Evolutionary conservation across 2,329 filamentous ascomycete genomes (phyloP).

Genomic region (Talaromyces sp.): DNA sequence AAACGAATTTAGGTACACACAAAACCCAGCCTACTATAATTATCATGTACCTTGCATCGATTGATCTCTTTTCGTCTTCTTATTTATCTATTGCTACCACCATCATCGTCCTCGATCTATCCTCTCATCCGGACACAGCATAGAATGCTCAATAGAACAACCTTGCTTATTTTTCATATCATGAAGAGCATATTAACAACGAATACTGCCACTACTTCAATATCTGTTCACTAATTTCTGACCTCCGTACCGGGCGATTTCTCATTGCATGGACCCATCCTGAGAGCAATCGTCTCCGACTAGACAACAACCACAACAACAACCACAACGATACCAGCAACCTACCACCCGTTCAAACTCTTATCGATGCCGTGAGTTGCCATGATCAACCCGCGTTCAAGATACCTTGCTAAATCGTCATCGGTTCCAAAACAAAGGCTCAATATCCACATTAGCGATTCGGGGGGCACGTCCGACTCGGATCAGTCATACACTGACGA

Average conservation of each 20-base stretch:
- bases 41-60: conserved; percentile 18
- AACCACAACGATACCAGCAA: not conserved
- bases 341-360: not conserved
- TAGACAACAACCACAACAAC: not conserved
- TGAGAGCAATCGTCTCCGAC: not conserved
- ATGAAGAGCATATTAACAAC: not conserved
- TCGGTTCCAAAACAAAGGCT: conserved; percentile 30
- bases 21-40: conserved; percentile 11
- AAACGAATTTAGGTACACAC: conserved; percentile 11
- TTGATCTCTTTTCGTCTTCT: conserved; percentile 2
- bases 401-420: conserved; percentile 15
- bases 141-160: not conserved
- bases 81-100: not conserved
- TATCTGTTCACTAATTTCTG: conserved; percentile 2
- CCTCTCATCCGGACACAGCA: not conserved
- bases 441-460: conserved; percentile 41
- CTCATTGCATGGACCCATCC: not conserved
- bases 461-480: conserved; percentile 36
- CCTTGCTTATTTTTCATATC: not conserved
- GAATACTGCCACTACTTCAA: conserved; percentile 2
- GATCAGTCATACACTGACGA: conserved; percentile 43
- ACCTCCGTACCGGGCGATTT: not conserved
- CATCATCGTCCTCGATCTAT: not conserved
- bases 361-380: conserved; percentile 19
- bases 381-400: conserved; percentile 10